Percentiles rank a stretch among this genome's conserved stretches.
Evolutionary conservation across 352 stramenopile species (phyloP).

Genomic region (Pythium phragmitis): DNA sequence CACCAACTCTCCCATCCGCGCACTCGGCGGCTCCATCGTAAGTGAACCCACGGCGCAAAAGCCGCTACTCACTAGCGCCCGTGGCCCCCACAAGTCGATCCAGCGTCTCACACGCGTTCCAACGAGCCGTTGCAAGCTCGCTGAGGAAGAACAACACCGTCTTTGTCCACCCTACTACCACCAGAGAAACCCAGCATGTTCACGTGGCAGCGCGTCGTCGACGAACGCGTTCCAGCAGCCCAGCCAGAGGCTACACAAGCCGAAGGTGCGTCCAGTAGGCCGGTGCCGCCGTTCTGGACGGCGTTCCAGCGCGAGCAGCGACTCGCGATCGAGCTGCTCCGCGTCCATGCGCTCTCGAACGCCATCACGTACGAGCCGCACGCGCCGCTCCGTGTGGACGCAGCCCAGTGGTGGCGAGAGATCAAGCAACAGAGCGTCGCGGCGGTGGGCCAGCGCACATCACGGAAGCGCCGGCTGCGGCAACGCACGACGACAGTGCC

Average conservation of each 20-base stretch:
- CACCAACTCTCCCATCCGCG: background rate
- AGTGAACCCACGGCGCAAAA: background rate
- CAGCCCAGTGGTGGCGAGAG: constrained; percentile 27
- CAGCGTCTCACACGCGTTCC: background rate
- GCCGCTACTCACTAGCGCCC: background rate
- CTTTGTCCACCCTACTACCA: background rate
- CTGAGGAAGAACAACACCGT: background rate
- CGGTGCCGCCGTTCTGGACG: constrained; percentile 4
- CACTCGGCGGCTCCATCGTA: background rate
- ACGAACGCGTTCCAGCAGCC: background rate
- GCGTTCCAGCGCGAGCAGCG: constrained; percentile 19
- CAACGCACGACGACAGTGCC: background rate
- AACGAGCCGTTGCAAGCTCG: constrained; percentile 6
- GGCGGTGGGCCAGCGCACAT: constrained; percentile 8
- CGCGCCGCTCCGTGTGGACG: constrained; percentile 29
- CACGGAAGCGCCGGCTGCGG: constrained; percentile 22
- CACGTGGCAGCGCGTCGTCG: constrained; percentile 3
- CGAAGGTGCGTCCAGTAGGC: background rate
- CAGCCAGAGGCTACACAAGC: background rate
- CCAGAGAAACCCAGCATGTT: constrained; percentile 4
- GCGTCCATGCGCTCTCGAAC: constrained; percentile 23
- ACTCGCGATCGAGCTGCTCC: constrained; percentile 19
- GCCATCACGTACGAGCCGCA: constrained; percentile 23
- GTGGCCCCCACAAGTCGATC: background rate
- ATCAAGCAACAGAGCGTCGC: constrained; percentile 23